A percentile compares a stretch with the other conserved stretches of the same genome.
These are phyloP conservation scores for peach (Prunus persica) DNA, from an alignment of 306 rosid genomes.

Conservation along the genomic window Prunus_persica_NCBIv2 NC_034009.1:38085001-38085500, in stretches of 20 bases:
- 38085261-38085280: background rate
- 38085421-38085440: slow-evolving; percentile 31
- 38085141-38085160: background rate
- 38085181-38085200: background rate
- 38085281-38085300: background rate
- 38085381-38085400: slow-evolving; percentile 37
- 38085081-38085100: background rate
- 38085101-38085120: too few relatives aligned
- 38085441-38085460: slow-evolving; percentile 37
- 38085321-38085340: slow-evolving; percentile 44
- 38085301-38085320: background rate
- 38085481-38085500: slow-evolving; percentile 16
- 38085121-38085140: background rate
- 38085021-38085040: slow-evolving; percentile 76
- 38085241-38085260: background rate
- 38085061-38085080: background rate
- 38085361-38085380: slow-evolving; percentile 33
- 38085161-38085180: background rate
- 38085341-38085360: slow-evolving; percentile 45
- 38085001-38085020: slow-evolving; percentile 54
- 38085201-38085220: background rate
- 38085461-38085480: slow-evolving; percentile 36
- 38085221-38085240: background rate
- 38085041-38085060: slow-evolving; percentile 12
- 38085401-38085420: slow-evolving; percentile 20